Base-by-base conservation (phyloP, 805 yeast genomes). In the Danielia reshetovae region DNA sequence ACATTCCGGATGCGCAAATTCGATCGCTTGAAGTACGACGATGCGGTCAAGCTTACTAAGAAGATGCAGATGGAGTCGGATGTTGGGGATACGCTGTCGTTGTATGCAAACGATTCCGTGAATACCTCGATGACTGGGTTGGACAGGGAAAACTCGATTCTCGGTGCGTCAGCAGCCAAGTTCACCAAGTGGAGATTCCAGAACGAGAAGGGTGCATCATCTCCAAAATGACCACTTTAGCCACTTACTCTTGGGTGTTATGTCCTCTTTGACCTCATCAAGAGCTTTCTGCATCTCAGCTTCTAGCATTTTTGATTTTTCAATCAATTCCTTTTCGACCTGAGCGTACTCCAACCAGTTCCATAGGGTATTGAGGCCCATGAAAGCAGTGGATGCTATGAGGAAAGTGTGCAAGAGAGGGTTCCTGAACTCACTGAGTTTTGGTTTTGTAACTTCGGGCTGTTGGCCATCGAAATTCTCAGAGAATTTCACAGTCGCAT, bases 21-120 rank as follows among this genome's bases (percentile, higher is more conserved):
- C 51, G 86, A 84, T 43, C 74, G 89, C 36, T 72, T 90, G 30
- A 77, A 75, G 46, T 81, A 79, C 2, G 90, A 83, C 38, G 80
- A 77, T 40, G 96, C 95, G 2, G 54, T 73, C 34, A 54, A 59
- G 18, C 60, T 86, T 43, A 61, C 85, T 10, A 68, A 72, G 14
- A 87, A 84, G 55, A 54, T 79, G 53, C 49, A 55, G 18, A 44
- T 40, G 3, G 48, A 43, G 21, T 8, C 11, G 3, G 29, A 18
- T n/a, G 24, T 15, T 13, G 26, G 9, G n/a, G 27, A 24, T 8
- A 18, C 22, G 19, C 13, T 5, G 6, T 6, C 6, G 6, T 10
- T 26, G 28, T 22, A 25, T 37, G 28, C 40, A 34, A 18, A 25
- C 46, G 49, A 23, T 14, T n/a, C 34, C 9, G 18, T 15, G n/a